Evolutionary conservation across 1,284 basidiomycete species (phyloP), one percentile per base, ranked within the genome.

Genomic region (Leccinum huronense): DNA sequence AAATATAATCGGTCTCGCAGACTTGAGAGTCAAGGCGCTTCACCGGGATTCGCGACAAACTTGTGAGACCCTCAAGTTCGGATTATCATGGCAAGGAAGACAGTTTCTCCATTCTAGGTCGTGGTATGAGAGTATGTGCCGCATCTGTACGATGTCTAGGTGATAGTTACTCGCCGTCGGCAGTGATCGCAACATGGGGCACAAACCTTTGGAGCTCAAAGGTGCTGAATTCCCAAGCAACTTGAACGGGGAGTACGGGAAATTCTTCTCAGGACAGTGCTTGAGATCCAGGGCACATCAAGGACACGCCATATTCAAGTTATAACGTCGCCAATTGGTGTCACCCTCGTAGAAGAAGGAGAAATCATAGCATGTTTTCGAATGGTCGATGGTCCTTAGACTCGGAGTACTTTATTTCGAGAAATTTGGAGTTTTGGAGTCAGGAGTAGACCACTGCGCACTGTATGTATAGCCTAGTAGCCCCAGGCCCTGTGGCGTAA

Each of bases 1-100:
- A 55, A 51, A 59, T 34, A 36, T 58, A 48, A 23, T 23, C 1
- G 10, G 62, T 68, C 57, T 54, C 16, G 45, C 45, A 58, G 27
- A 60, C 59, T 48, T 16, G 30, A 16, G 33, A 27, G 33, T 23
- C 23, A 56, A 23, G 23, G 23, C 51, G 4, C 45, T 58, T 36
- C 30, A 14, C 34, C 31, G n/a, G n/a, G 38, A 27, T 16, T 19
- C 27, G 51, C 27, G 62, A 16, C 38, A 30, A 34, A 33, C 30
- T 23, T 14, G 30, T 45, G 57, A 45, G n/a, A 42, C 16, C 54
- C n/a, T 16, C 7, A 14, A 38, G 36, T 30, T 30, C 14, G 27
- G 27, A 54, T 23, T 55, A 60, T 27, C 56, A 36, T 51, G 31
- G 19, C 10, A 9, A 16, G 2, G 6, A 36, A 60, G 31, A 34